Base-by-base conservation (phyloP, 805 yeast genomes). In the Schizosaccharomyces lindneri region DNA sequence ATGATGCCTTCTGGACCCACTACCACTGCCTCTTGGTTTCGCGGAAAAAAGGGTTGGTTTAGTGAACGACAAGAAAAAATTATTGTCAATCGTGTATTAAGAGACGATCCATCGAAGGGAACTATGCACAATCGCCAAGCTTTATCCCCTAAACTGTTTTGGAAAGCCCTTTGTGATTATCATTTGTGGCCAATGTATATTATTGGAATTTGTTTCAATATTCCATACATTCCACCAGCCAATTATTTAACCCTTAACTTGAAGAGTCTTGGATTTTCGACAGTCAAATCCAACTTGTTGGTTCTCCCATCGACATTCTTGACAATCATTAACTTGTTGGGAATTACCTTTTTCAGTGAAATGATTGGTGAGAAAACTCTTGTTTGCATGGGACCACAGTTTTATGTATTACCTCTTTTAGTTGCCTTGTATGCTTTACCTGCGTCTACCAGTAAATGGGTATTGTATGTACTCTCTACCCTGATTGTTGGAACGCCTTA, bases 71-170 rank as follows among this genome's bases (percentile, higher is more conserved):
- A 82, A 64, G 81, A 78, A 68, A 76, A 76, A 63, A 79, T 81
- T 62, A 73, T 80, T 46, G 84, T 80, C 46, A 82, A 82, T 66
- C 73, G 80, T 61, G 75, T 82, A 1, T 70, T 82, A 48, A 72
- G 85, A 64, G 84, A 82, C 67, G 86, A 82, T 66, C 85, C 85
- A 9, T 67, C 76, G 2, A 78, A 78, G 71, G 84, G 85, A 19
- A 83, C 78, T 62, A 80, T 81, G 84, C 75, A 80, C 68, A 82
- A 82, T 66, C 74, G 83, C 65, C 77, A 78, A 65, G 80, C 82
- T 3, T 68, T 81, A 17, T 67, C 75, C 2, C 63, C 70, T 4
- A 73, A 68, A 59, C 75, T 75, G 71, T 64, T 81, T 9, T 67
- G 70, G 65, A 65, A 70, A 32, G 73, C 79, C 1, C 46, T 80